Evolutionary conservation across 1,139 yeast genomes (phyloP).

Genomic region (Suhomyces bokatorum): DNA sequence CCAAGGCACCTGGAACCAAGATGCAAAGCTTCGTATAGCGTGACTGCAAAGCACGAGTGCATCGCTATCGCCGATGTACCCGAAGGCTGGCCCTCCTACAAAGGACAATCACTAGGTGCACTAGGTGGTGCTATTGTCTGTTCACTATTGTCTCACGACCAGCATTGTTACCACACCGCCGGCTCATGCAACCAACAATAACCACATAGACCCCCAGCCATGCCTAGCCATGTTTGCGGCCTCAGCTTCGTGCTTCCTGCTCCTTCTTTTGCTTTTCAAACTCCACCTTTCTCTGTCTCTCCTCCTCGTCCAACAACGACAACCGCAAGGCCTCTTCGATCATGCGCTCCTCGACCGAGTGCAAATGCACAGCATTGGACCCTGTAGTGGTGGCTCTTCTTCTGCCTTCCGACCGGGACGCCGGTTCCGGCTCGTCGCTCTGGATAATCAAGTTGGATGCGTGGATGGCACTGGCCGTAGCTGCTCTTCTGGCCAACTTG

Average conservation of each 20-base stretch:
- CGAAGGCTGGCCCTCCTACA: no score
- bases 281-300: constrained; percentile 39
- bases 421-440: constrained; percentile 23
- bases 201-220: background rate
- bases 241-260: background rate
- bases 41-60: no score
- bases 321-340: constrained; percentile 79
- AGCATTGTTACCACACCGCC: background rate
- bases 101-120: no score
- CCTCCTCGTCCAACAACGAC: constrained; percentile 69
- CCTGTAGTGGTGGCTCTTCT: constrained; percentile 15
- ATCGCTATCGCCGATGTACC: no score
- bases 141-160: no score
- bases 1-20: no score
- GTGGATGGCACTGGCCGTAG: constrained; percentile 92
- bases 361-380: constrained; percentile 17
- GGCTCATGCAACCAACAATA: background rate
- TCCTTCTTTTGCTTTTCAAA: constrained; percentile 11
- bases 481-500: constrained; percentile 80
- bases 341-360: constrained; percentile 70
- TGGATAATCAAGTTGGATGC: constrained; percentile 65
- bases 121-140: no score
- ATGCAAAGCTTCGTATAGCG: no score
- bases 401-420: constrained; percentile 10
- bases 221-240: background rate